Base-by-base conservation (phyloP, 176 grass and related monocot species). In the Saccharum officinarum region DNA sequence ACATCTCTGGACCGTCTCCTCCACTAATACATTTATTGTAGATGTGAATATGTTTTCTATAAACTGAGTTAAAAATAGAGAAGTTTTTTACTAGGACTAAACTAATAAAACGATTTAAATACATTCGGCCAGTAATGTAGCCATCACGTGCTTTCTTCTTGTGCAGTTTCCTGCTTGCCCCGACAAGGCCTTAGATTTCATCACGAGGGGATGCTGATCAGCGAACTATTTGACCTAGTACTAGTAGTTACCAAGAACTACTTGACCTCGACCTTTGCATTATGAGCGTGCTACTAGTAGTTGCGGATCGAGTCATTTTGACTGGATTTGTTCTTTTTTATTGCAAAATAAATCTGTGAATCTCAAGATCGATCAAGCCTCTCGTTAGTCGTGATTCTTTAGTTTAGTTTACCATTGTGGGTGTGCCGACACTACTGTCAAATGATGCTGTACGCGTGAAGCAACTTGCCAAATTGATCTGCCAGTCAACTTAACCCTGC, bases 391-490 rank as follows among this genome's bases (percentile, higher is more conserved):
- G 39, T 44, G 10, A 7, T 44, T 7, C 5, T 41, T 6, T 12
- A 14, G 69, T 25, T 71, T 44, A 71, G 39, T 71, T 42, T 71
- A 44, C 3, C 0, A 1, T 14, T 14, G 2, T 44, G 38, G 22
- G 11, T 40, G 37, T 39, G 36, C 1, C 36, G 50, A 54, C 17
- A 71, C 69, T 44, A 6, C 52, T 15, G 28, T 28, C 47, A 50
- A 50, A n/a, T 44, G 69, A 44, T 44, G 20, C 10, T 45, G 69
- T 28, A 42, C 70, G 12, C 41, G 12, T 28, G 70, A 73, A 44
- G 70, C 70, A 46, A 73, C 41, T 73, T 46, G n/a, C 40, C 70
- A 7, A 73, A 28, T 73, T 46, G 41, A 73, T 73, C 70, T 46
- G 41, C 41, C 11, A 1, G 41, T 28, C 41, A 73, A 46, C n/a